phyloP scores from a whole-genome alignment of 2,329 filamentous ascomycete genomes.

The Monosporascus sp. region DNA sequence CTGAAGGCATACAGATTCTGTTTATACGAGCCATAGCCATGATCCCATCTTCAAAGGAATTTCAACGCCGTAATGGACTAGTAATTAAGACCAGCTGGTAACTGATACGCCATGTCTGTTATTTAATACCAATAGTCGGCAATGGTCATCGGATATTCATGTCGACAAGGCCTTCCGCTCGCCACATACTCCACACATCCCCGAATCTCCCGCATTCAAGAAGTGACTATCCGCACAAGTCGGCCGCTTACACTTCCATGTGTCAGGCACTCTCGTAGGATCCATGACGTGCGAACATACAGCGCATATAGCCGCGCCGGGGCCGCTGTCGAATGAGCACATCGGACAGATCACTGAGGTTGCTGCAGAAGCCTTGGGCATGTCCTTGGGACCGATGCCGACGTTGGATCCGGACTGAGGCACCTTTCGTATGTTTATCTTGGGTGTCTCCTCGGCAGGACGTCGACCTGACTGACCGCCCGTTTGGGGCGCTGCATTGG shows the following conservation, averaged over 20 bases:
- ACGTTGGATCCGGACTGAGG: conserved; percentile 1
- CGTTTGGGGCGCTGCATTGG: conserved; percentile 6
- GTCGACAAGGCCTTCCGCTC: conserved; percentile 26
- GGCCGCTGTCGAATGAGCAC: conserved; percentile 63
- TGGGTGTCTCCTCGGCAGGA: background rate
- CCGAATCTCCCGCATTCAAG: conserved; percentile 64
- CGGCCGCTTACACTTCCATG: conserved; percentile 60
- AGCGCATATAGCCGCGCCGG: conserved; percentile 52
- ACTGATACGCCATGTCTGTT: too few species aligned
- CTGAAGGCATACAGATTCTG: too few species aligned
- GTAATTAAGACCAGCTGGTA: too few species aligned
- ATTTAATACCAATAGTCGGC: too few species aligned
- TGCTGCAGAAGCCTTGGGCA: background rate
- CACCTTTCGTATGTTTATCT: conserved; percentile 1
- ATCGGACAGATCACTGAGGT: conserved; percentile 42
- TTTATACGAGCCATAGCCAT: too few species aligned
- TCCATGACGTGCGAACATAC: conserved; percentile 68
- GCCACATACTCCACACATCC: conserved; percentile 66
- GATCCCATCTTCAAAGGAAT: too few species aligned
- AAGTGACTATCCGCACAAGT: conserved; percentile 54
- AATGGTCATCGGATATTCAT: background rate
- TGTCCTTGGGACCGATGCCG: conserved; percentile 5
- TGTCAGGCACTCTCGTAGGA: conserved; percentile 41
- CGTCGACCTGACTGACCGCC: conserved; percentile 7
- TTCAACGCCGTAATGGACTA: too few species aligned